Percentiles rank a stretch among this genome's conserved stretches.
Conservation (phyloP, 140 eudicot species). For the Bidens hawaiensis region DNA sequence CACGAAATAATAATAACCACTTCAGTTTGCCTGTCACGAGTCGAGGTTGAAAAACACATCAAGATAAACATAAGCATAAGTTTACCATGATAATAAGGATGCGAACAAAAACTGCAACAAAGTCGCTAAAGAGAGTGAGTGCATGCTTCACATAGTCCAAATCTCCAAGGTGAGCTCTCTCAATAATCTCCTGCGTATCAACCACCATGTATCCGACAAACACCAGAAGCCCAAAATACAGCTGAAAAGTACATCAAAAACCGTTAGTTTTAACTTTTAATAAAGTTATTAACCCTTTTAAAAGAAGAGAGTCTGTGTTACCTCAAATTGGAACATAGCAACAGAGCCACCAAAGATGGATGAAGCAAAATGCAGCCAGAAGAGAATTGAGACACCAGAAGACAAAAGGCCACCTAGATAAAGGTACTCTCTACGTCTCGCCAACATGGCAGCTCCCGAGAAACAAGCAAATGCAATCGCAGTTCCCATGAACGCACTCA, state of each 20-base stretch:
- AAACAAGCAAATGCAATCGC: conserved; percentile 85
- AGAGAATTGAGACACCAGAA: conserved; percentile 73
- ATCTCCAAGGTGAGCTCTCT: conserved; percentile 88
- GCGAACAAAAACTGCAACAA: conserved; percentile 80
- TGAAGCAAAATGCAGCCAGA: conserved; percentile 85
- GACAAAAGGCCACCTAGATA: conserved; percentile 80
- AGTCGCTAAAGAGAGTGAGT: conserved; percentile 76
- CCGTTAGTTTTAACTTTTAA: no score
- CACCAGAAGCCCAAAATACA: conserved; percentile 90
- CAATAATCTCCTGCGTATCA: conserved; percentile 91
- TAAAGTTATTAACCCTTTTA: no score
- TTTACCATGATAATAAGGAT: conserved; percentile 86
- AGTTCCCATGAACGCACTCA: conserved; percentile 76
- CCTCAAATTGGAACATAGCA: conserved; percentile 75
- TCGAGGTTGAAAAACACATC: neutral
- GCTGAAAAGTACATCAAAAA: conserved; percentile 32
- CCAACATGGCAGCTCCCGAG: conserved; percentile 84
- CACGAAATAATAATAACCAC: no score
- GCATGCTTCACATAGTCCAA: conserved; percentile 90
- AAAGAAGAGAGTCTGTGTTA: no score
- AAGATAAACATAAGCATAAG: conserved; percentile 2
- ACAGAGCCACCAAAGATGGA: conserved; percentile 71
- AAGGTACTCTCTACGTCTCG: conserved; percentile 72
- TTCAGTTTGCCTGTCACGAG: neutral
- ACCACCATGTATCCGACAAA: conserved; percentile 90